These are phyloP conservation scores for Termitomyces bulborhizus DNA, from an alignment of 768 basidiomycete species.

Conservation along the genomic window DNA sequence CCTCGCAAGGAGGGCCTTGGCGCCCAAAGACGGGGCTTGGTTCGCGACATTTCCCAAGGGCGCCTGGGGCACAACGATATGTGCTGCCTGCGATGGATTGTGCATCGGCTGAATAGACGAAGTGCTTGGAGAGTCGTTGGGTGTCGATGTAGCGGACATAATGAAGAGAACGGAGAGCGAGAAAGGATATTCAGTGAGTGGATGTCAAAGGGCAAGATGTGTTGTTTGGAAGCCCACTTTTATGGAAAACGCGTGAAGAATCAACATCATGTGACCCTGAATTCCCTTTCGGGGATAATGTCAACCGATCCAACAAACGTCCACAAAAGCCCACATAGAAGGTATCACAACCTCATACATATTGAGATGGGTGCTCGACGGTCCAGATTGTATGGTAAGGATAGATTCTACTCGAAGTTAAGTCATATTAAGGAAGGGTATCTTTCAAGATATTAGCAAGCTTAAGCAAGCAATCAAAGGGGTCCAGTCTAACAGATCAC, in stretches of 20 bases:
- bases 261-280: slow-evolving; percentile 13
- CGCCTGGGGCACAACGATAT: slow-evolving; percentile 72
- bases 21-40: slow-evolving; percentile 69
- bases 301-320: not conserved
- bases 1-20: slow-evolving; percentile 90
- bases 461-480: not conserved
- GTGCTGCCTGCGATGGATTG: slow-evolving; percentile 76
- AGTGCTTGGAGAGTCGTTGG: slow-evolving; percentile 58
- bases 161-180: not conserved
- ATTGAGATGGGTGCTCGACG: not conserved
- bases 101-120: slow-evolving; percentile 77
- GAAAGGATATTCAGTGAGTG: not conserved
- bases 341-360: too few relatives aligned
- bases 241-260: slow-evolving; percentile 7
- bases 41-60: slow-evolving; percentile 64
- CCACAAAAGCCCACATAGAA: not conserved
- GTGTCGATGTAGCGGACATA: slow-evolving; percentile 40
- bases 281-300: not conserved
- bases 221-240: not conserved
- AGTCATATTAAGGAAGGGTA: not conserved
- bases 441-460: not conserved
- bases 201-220: not conserved
- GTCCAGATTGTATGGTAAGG: not conserved
- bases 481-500: slow-evolving; percentile 32
- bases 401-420: not conserved